A percentile compares a stretch with the other conserved stretches of the same genome.
phyloP scores from a whole-genome alignment of 1,284 basidiomycete genomes.

The Pseudozyma sp. region DNA sequence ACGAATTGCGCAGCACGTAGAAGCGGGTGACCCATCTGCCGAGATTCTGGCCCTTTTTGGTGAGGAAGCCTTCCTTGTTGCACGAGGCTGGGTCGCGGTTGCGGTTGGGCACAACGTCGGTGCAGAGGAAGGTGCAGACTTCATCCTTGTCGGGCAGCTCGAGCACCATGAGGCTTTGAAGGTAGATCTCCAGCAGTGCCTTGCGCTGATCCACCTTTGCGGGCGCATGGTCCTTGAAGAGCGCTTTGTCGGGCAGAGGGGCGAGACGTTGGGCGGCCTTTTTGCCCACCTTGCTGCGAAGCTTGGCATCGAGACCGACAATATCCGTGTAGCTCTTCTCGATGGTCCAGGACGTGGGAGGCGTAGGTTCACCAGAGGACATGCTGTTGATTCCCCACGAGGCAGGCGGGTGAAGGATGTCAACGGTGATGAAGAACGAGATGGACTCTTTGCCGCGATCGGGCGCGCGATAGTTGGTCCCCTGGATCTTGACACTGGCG shows the following conservation, averaged over 20 bases:
- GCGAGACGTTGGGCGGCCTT: constrained; percentile 80
- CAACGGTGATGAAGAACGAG: constrained; percentile 77
- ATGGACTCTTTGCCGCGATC: constrained; percentile 88
- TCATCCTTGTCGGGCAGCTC: constrained; percentile 89
- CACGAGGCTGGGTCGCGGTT: constrained; percentile 69
- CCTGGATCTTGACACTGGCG: constrained; percentile 59
- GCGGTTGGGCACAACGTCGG: constrained; percentile 80
- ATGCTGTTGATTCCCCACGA: constrained; percentile 69
- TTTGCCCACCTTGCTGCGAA: constrained; percentile 75
- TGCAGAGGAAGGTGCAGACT: constrained; percentile 89
- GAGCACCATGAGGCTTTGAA: constrained; percentile 81
- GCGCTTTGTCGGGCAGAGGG: constrained; percentile 85
- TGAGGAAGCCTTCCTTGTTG: constrained; percentile 95
- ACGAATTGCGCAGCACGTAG: constrained; percentile 83
- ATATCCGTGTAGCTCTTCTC: constrained; percentile 95
- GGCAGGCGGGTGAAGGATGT: constrained; percentile 54
- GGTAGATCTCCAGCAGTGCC: constrained; percentile 83
- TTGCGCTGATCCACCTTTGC: constrained; percentile 86
- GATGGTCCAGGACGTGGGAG: constrained; percentile 83
- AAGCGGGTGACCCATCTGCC: constrained; percentile 83
- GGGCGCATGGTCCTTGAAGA: constrained; percentile 97
- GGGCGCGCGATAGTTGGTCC: constrained; percentile 81
- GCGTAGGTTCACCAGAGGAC: constrained; percentile 71
- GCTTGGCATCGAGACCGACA: constrained; percentile 78
- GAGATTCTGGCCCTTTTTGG: constrained; percentile 96